A percentile compares a stretch with the other conserved stretches of the same genome.
Conservation (phyloP, 1,139 yeast species). For the Blastobotrys niveus region DNA sequence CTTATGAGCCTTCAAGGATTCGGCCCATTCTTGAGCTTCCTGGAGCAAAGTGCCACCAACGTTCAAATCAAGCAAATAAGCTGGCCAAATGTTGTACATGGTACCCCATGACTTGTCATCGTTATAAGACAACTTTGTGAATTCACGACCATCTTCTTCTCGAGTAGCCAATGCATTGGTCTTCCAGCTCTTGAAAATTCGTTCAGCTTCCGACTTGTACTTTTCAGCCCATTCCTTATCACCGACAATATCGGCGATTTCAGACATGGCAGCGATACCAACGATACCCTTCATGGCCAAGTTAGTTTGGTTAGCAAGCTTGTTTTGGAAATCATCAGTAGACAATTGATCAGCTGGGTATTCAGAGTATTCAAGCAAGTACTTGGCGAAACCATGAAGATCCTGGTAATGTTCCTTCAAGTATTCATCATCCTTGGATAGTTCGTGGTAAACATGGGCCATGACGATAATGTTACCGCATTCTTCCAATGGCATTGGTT, state of each 20-base stretch:
- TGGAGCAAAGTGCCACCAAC: constrained; percentile 1
- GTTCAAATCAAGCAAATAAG: constrained; percentile 9
- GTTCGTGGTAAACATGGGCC: constrained; percentile 1
- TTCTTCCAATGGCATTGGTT: constrained; percentile 14
- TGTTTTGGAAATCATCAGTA: constrained; percentile 16
- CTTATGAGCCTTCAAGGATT: not conserved
- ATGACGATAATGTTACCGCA: constrained; percentile 6
- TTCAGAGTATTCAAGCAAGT: constrained; percentile 7
- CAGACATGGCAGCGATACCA: constrained; percentile 9
- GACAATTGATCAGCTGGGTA: constrained; percentile 12
- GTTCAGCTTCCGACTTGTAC: not conserved
- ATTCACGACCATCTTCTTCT: constrained; percentile 2
- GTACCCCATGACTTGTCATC: constrained; percentile 10
- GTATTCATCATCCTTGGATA: constrained; percentile 1
- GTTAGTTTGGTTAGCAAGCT: constrained; percentile 12
- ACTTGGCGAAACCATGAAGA: constrained; percentile 8
- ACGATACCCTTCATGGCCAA: constrained; percentile 14
- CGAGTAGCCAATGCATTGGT: constrained; percentile 3
- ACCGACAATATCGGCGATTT: constrained; percentile 8
- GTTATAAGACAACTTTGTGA: constrained; percentile 10
- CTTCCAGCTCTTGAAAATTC: constrained; percentile 7
- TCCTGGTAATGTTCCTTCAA: constrained; percentile 5
- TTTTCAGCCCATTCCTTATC: constrained; percentile 2
- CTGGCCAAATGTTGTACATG: constrained; percentile 11
- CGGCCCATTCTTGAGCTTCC: constrained; percentile 1